These are phyloP conservation scores for Cystobasidium ongulense DNA, from an alignment of 768 basidiomycete genomes.

Conservation along the genomic window DNA sequence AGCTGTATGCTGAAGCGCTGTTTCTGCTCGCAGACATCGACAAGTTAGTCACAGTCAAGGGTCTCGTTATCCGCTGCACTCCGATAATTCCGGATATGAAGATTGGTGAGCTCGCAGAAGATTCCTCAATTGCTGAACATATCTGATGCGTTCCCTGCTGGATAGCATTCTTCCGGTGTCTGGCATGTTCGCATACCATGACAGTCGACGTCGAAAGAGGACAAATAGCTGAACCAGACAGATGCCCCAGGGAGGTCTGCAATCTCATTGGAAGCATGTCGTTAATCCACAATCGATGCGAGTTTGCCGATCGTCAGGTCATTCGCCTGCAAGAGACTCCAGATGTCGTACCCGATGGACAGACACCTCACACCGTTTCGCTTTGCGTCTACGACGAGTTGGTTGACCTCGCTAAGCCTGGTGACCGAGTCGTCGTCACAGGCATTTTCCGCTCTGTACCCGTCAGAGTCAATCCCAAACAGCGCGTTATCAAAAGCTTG, in stretches of 20 bases:
- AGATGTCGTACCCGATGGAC: slow-evolving; percentile 93
- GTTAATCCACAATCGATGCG: slow-evolving; percentile 91
- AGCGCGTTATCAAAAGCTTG: slow-evolving; percentile 81
- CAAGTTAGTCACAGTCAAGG: slow-evolving; percentile 91
- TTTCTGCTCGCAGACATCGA: slow-evolving; percentile 66
- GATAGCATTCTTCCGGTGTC: slow-evolving; percentile 93
- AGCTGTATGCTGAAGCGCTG: not conserved
- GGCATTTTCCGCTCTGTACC: slow-evolving; percentile 93
- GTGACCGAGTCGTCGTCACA: slow-evolving; percentile 79
- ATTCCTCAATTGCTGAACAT: not conserved
- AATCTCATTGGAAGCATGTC: slow-evolving; percentile 79
- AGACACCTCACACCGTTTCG: slow-evolving; percentile 95
- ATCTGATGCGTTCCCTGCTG: not conserved
- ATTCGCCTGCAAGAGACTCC: slow-evolving; percentile 94
- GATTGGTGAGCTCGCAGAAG: slow-evolving; percentile 46
- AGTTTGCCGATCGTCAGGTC: slow-evolving; percentile 91
- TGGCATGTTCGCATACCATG: slow-evolving; percentile 90
- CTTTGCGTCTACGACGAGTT: slow-evolving; percentile 97
- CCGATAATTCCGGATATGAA: slow-evolving; percentile 99
- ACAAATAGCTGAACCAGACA: slow-evolving; percentile 82
- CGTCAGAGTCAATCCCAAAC: slow-evolving; percentile 86
- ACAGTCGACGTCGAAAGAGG: slow-evolving; percentile 97
- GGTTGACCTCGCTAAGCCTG: slow-evolving; percentile 91
- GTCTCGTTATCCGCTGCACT: slow-evolving; percentile 91
- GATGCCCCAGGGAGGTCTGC: slow-evolving; percentile 90